These are phyloP conservation scores for Pichia sp. DNA, from an alignment of 1,139 yeast species.

Conservation along the genomic window DNA sequence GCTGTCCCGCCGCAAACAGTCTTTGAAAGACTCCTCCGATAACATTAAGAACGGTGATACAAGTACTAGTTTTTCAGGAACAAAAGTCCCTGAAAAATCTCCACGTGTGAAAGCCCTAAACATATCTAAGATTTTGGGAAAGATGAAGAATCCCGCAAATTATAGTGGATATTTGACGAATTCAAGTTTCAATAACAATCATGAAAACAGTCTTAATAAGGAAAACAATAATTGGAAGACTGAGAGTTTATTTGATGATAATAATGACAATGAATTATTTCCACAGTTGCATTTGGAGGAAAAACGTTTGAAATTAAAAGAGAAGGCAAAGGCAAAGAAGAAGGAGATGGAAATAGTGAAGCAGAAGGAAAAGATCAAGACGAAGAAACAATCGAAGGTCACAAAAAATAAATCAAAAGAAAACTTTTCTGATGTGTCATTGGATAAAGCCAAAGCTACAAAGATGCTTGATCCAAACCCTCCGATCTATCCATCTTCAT, in stretches of 20 bases:
- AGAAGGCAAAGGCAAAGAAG: neutral
- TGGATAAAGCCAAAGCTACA: neutral
- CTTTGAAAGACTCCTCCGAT: no score
- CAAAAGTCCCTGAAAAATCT: constrained; percentile 1
- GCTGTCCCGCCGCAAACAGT: no score
- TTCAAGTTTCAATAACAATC: constrained; percentile 8
- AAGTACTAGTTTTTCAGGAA: no score
- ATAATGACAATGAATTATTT: constrained; percentile 6
- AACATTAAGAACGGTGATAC: no score
- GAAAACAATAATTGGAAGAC: constrained; percentile 2
- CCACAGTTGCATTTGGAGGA: constrained; percentile 1
- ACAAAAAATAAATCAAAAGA: neutral
- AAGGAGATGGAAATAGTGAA: neutral
- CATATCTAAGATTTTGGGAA: constrained; percentile 9
- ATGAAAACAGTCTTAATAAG: neutral
- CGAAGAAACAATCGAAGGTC: no score
- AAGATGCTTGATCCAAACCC: neutral
- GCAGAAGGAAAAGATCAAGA: no score
- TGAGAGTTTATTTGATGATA: constrained; percentile 7
- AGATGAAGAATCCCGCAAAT: constrained; percentile 5
- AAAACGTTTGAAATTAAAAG: constrained; percentile 1
- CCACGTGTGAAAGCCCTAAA: constrained; percentile 6
- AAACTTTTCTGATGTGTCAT: no score
- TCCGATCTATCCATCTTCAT: constrained; percentile 1
- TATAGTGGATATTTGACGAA: constrained; percentile 12